Conservation (phyloP, 2,329 filamentous ascomycete genomes). For the Talaromyces sp. region DNA sequence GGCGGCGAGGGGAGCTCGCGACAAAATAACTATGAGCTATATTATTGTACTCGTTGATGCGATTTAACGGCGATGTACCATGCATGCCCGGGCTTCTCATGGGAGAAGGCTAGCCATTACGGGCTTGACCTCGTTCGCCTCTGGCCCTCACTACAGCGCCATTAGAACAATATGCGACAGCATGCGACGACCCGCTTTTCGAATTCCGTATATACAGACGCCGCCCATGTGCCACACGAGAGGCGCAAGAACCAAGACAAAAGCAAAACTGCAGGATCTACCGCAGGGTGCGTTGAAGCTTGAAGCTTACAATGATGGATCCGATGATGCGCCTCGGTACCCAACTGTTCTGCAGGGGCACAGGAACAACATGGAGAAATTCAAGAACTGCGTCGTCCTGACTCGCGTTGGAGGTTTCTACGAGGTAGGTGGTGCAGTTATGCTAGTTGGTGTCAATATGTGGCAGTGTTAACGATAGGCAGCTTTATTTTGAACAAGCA, state of each 20-base stretch:
- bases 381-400: slow-evolving; percentile 82
- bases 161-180: not conserved
- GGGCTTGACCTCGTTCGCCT: slow-evolving; percentile 16
- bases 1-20: slow-evolving; percentile 5
- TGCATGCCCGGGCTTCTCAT: slow-evolving; percentile 11
- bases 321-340: slow-evolving; percentile 57
- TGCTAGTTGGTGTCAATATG: not conserved
- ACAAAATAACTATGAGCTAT: slow-evolving; percentile 3
- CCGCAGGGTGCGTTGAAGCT: slow-evolving; percentile 53
- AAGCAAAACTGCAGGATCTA: slow-evolving; percentile 44
- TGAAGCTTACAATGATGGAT: slow-evolving; percentile 37
- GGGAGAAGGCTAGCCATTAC: slow-evolving; percentile 6
- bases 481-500: slow-evolving; percentile 91
- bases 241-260: slow-evolving; percentile 34
- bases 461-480: slow-evolving; percentile 7
- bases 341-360: slow-evolving; percentile 88
- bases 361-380: slow-evolving; percentile 82
- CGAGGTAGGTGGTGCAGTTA: slow-evolving; percentile 50
- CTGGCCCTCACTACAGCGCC: not conserved
- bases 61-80: not conserved
- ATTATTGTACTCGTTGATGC: not conserved
- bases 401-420: slow-evolving; percentile 96
- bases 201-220: slow-evolving; percentile 11
- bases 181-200: slow-evolving; percentile 11
- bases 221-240: slow-evolving; percentile 17